Evolutionary conservation across 306 rosid genomes (phyloP).

Genomic region (Comarum palustre): DNA sequence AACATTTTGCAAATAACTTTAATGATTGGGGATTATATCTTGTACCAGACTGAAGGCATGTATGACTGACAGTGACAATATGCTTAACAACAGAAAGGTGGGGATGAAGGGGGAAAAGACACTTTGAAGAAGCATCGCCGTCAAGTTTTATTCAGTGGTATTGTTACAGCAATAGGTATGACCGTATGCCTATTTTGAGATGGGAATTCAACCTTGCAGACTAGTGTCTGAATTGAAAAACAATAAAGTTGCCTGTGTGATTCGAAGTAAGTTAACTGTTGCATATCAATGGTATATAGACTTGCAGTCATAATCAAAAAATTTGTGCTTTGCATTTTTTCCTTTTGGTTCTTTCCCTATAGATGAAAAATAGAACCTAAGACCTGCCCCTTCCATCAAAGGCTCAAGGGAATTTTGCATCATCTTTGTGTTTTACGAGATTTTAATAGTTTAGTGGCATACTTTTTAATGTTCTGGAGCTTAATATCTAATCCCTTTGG

Average conservation of each 20-base stretch:
- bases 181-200: slow-evolving; percentile 27
- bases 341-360: neutral
- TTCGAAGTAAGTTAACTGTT: neutral
- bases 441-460: neutral
- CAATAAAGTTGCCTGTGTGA: neutral
- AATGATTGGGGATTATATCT: slow-evolving; percentile 26
- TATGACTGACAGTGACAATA: slow-evolving; percentile 39
- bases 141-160: slow-evolving; percentile 86
- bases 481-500: neutral
- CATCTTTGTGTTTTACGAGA: neutral
- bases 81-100: slow-evolving; percentile 57
- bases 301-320: neutral
- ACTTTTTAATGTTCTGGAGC: neutral
- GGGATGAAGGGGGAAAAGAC: slow-evolving; percentile 85
- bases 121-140: slow-evolving; percentile 83
- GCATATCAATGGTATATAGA: neutral
- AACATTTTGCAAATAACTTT: slow-evolving; percentile 15
- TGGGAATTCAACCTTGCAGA: slow-evolving; percentile 20
- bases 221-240: slow-evolving; percentile 5
- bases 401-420: slow-evolving; percentile 1
- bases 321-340: neutral
- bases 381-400: neutral
- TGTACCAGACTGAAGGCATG: slow-evolving; percentile 13
- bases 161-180: slow-evolving; percentile 86
- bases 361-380: neutral